phyloP scores from a whole-genome alignment of 2,329 filamentous ascomycete genomes.

The Sordariomycetes sp. region DNA sequence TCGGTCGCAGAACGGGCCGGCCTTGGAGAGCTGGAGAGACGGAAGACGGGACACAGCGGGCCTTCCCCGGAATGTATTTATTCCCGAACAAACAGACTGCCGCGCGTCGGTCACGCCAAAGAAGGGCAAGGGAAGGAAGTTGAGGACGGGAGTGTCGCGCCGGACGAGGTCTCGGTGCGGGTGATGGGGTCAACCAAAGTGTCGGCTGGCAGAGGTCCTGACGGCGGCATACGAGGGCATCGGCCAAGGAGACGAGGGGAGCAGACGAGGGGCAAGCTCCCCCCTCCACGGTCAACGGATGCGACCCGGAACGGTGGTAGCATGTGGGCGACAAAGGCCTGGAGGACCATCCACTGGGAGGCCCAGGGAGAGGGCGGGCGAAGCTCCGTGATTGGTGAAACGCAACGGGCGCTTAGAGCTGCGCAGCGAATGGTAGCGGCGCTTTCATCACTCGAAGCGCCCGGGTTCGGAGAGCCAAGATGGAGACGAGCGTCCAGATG shows the following conservation, averaged over 20 bases:
- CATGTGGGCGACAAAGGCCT: not conserved
- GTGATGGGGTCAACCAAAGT: not conserved
- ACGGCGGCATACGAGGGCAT: not conserved
- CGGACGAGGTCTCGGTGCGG: not conserved
- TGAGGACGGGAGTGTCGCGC: not conserved
- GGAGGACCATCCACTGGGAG: not conserved
- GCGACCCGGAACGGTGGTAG: not conserved
- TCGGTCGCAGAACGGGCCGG: conserved; percentile 5
- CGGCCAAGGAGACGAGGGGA: not conserved
- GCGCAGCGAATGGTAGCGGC: conserved; percentile 2
- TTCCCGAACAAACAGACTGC: not conserved
- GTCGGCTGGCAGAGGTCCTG: not conserved
- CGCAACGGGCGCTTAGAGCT: conserved; percentile 1
- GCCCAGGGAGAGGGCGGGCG: not conserved
- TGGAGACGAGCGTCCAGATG: not conserved
- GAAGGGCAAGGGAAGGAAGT: not conserved
- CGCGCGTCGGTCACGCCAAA: not conserved
- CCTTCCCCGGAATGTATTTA: not conserved
- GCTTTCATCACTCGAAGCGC: not conserved
- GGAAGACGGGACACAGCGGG: not conserved
- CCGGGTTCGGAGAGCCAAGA: conserved; percentile 1
- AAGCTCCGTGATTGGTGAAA: conserved; percentile 4
- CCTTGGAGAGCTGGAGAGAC: not conserved
- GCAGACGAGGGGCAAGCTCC: not conserved
- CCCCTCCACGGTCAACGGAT: not conserved